phyloP scores from a whole-genome alignment of 2,329 filamentous ascomycete genomes.

The Diaporthe aspalathi region DNA sequence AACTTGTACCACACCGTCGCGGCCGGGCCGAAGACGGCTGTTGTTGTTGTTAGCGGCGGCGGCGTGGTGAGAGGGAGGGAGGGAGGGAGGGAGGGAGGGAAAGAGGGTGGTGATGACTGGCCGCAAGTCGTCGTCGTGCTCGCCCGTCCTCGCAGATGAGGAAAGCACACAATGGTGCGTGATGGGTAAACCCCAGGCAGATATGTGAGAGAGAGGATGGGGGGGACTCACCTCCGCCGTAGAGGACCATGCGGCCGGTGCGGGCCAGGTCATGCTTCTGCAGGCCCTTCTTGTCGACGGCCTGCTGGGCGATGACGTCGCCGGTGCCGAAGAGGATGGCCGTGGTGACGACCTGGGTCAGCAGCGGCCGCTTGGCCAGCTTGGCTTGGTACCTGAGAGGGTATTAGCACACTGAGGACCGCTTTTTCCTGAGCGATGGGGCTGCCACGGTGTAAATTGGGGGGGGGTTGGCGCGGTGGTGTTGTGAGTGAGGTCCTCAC shows the following conservation, averaged over 20 bases:
- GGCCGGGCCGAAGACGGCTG: slow-evolving; percentile 86
- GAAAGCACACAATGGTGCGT: no score
- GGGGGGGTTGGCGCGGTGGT: no score
- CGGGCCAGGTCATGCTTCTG: slow-evolving; percentile 79
- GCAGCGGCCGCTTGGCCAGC: slow-evolving; percentile 82
- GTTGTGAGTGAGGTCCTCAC: slow-evolving; percentile 32
- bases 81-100: no score
- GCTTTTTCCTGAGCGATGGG: no score
- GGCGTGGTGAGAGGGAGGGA: no score
- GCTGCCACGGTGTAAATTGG: background rate
- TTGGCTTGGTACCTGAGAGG: slow-evolving; percentile 82
- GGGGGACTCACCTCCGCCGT: slow-evolving; percentile 76
- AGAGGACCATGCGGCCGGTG: slow-evolving; percentile 82
- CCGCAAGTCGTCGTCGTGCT: no score
- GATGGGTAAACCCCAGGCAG: no score
- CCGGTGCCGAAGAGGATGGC: slow-evolving; percentile 93
- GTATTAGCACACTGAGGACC: slow-evolving; percentile 11
- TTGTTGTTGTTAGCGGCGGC: background rate
- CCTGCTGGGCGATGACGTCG: slow-evolving; percentile 90
- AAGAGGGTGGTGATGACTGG: no score
- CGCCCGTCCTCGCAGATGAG: no score
- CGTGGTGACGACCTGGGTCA: slow-evolving; percentile 92
- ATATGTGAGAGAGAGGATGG: no score
- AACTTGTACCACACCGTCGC: slow-evolving; percentile 89
- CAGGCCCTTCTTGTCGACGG: slow-evolving; percentile 83